These are phyloP conservation scores for Cyphellophora attinorum DNA, from an alignment of 2,329 filamentous ascomycete genomes.

Conservation along the genomic window DNA sequence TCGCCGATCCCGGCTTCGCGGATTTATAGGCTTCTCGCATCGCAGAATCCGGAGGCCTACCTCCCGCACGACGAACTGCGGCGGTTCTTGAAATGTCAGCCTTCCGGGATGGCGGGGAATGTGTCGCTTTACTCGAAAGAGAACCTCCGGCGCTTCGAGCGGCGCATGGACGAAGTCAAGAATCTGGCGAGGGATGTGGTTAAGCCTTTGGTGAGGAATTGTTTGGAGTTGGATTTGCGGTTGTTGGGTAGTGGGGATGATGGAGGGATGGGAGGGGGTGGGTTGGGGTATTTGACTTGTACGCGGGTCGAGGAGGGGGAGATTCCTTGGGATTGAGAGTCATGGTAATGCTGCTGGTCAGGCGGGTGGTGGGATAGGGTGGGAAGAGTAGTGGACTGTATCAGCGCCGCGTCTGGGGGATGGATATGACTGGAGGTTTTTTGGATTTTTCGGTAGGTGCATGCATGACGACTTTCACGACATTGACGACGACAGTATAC, in stretches of 20 bases:
- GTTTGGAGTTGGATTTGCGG: constrained; percentile 67
- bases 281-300: constrained; percentile 56
- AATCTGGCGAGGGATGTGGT: constrained; percentile 72
- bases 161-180: constrained; percentile 81
- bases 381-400: too few relatives aligned
- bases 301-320: constrained; percentile 53
- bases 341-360: too few relatives aligned
- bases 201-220: constrained; percentile 75
- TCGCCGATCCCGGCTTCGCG: constrained; percentile 48
- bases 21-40: constrained; percentile 68
- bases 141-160: constrained; percentile 76
- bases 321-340: constrained; percentile 49
- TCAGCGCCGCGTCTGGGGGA: too few relatives aligned
- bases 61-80: constrained; percentile 82
- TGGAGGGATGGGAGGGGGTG: constrained; percentile 32
- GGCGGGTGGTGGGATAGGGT: not conserved
- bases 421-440: too few relatives aligned
- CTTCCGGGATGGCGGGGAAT: constrained; percentile 29
- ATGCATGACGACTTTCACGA: too few relatives aligned
- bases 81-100: constrained; percentile 72
- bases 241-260: constrained; percentile 29
- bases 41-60: constrained; percentile 52
- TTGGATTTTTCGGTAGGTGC: too few relatives aligned
- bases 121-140: constrained; percentile 65
- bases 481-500: too few relatives aligned